Evolutionary conservation across 805 yeast genomes (phyloP), one percentile per base, ranked within the genome.

Genomic region (Saturnispora sanitii): DNA sequence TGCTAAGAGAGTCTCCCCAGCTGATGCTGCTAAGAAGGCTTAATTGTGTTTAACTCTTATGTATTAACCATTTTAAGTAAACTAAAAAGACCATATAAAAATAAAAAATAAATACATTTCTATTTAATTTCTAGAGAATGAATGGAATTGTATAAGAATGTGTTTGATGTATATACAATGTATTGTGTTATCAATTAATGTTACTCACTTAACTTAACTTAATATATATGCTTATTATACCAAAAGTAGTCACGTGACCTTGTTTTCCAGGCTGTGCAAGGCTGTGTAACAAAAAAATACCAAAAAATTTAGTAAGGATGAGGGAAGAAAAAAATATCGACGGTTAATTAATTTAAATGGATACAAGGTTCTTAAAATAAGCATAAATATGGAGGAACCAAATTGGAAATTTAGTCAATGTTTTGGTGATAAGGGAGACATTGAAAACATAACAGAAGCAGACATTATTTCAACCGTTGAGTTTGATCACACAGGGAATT

Each of bases 381-480:
- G 11, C 4, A 6, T 21, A 4, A 17, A 12, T 40, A 51, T 53
- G 57, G 59, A 52, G 32, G 61, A 66, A 42, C 58, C 67, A 44
- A 42, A 46, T 33, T 81, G 90, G 90, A 86, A 85, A 62, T 88
- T 88, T 61, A 82, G 94, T 52, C 97, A 88, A 62, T 92, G 99
- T 62, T 92, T 92, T 70, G 99, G 99, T 49, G 98, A 92, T 62
- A 92, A 94, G 62, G 95, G 95, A 36, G 99, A 92, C 60, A 82
- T 88, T 43, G 97, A 90, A 50, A 82, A 79, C 55, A 85, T 88
- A 55, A 87, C 96, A 3, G 97, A 88, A 57, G 96, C 96, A 4
- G 99, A 92, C 61, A 88, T 92, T 57, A 92, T 92, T 47, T 83
- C 96, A 16, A 85, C 98, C 2, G 96, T 92, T 31, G 97, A 92